Evolutionary conservation across 306 rosid species (phyloP).

Genomic region (Senna tora): DNA sequence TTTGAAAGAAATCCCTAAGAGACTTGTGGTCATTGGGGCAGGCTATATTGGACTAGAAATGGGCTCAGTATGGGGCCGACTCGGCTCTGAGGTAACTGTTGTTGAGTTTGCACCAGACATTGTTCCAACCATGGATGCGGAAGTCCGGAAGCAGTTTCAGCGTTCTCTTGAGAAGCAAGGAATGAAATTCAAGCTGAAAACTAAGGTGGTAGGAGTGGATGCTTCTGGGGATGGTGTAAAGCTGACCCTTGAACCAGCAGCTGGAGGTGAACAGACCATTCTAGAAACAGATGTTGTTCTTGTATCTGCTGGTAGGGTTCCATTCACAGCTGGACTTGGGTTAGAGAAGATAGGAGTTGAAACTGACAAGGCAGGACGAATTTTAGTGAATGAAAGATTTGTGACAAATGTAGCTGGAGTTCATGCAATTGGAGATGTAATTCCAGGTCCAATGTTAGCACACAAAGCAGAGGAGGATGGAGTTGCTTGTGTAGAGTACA

Average conservation of each 20-base stretch:
- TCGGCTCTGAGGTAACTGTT: slow-evolving; percentile 89
- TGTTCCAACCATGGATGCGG: slow-evolving; percentile 93
- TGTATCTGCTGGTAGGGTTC: slow-evolving; percentile 96
- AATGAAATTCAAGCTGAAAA: slow-evolving; percentile 86
- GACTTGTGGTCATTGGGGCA: slow-evolving; percentile 89
- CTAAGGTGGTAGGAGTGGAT: slow-evolving; percentile 93
- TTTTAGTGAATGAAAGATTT: slow-evolving; percentile 81
- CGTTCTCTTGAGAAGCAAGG: slow-evolving; percentile 96
- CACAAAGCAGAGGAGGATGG: slow-evolving; percentile 99
- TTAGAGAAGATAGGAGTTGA: slow-evolving; percentile 90
- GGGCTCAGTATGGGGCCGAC: slow-evolving; percentile 98
- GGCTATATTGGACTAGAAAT: slow-evolving; percentile 98
- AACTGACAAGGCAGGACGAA: slow-evolving; percentile 81
- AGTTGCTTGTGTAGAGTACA: slow-evolving; percentile 94
- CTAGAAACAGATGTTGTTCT: slow-evolving; percentile 94
- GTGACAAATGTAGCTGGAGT: slow-evolving; percentile 77
- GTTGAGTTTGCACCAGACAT: slow-evolving; percentile 93
- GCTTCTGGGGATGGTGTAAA: slow-evolving; percentile 83
- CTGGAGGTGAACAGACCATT: slow-evolving; percentile 79
- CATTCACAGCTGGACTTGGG: slow-evolving; percentile 85
- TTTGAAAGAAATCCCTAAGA: slow-evolving; percentile 86
- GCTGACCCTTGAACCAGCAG: slow-evolving; percentile 87
- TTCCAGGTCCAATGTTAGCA: slow-evolving; percentile 98
- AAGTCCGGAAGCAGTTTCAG: slow-evolving; percentile 92
- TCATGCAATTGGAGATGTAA: slow-evolving; percentile 92